Evolutionary conservation across 2,329 filamentous ascomycete species (phyloP).

Genomic region (Colletotrichum sublineola): DNA sequence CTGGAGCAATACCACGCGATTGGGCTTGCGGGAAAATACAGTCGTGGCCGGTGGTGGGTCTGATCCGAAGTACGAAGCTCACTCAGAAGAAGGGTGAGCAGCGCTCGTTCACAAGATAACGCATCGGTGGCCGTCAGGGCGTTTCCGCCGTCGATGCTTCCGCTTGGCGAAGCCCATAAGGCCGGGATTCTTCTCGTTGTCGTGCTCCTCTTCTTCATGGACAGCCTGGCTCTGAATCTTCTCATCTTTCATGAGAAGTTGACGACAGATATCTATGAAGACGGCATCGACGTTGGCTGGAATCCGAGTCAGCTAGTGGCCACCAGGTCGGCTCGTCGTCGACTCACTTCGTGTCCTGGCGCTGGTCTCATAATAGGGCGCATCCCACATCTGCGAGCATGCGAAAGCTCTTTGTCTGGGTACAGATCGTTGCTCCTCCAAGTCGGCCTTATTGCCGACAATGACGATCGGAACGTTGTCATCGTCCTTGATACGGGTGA

Average conservation of each 20-base stretch:
- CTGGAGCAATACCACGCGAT: neutral
- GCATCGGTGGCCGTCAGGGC: conserved; percentile 46
- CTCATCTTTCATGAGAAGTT: conserved; percentile 83
- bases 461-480: conserved; percentile 89
- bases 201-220: conserved; percentile 54
- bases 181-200: conserved; percentile 59
- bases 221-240: conserved; percentile 57
- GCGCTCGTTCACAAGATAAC: conserved; percentile 43
- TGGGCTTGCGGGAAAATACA: neutral
- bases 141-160: conserved; percentile 48
- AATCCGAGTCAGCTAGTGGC: conserved; percentile 45
- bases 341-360: conserved; percentile 78
- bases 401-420: conserved; percentile 84
- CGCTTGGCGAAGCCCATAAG: conserved; percentile 50
- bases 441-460: conserved; percentile 91
- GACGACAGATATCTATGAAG: conserved; percentile 85
- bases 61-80: neutral
- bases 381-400: conserved; percentile 88
- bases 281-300: conserved; percentile 91
- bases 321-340: neutral
- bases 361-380: conserved; percentile 92
- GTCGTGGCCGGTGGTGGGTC: neutral
- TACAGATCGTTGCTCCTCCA: conserved; percentile 87
- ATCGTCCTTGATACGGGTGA: conserved; percentile 91
- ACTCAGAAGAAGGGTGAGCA: neutral